Conservation (phyloP, 306 rosid species). For the Rosa persica region DNA sequence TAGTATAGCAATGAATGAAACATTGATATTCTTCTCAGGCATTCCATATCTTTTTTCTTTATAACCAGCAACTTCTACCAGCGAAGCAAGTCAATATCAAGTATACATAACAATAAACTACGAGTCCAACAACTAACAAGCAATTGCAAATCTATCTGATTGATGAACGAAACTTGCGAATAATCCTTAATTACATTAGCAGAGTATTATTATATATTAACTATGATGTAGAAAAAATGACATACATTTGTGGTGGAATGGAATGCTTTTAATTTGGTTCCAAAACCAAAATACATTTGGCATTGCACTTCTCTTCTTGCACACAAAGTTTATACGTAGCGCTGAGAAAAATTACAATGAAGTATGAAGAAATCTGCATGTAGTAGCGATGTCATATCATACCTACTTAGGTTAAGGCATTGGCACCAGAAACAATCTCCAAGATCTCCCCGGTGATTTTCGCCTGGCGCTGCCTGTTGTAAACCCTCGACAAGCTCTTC, state of each 20-base stretch:
- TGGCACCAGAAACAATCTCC: slow-evolving; percentile 91
- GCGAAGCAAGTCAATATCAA: not conserved
- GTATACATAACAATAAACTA: not conserved
- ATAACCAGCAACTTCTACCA: not conserved
- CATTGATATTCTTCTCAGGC: not conserved
- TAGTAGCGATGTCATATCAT: not conserved
- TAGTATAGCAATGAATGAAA: not conserved
- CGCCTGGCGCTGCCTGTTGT: slow-evolving; percentile 85
- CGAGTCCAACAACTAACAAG: not conserved
- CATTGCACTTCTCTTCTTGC: slow-evolving; percentile 15
- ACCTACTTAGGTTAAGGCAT: slow-evolving; percentile 40
- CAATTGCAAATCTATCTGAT: not conserved
- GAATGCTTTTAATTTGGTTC: slow-evolving; percentile 19
- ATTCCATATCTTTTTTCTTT: not conserved
- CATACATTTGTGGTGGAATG: slow-evolving; percentile 11
- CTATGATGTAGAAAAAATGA: slow-evolving; percentile 17
- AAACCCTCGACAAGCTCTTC: slow-evolving; percentile 51
- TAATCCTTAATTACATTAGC: slow-evolving; percentile 11
- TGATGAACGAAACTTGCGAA: not conserved
- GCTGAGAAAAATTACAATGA: slow-evolving; percentile 8
- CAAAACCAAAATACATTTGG: slow-evolving; percentile 8
- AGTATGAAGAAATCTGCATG: slow-evolving; percentile 13
- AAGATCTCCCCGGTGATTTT: slow-evolving; percentile 90
- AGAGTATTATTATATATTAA: not conserved
- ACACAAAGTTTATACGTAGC: slow-evolving; percentile 8